Evolutionary conservation across 2,329 filamentous ascomycete genomes (phyloP), one percentile per base, ranked within the genome.

Genomic region (Balansia obtecta): DNA sequence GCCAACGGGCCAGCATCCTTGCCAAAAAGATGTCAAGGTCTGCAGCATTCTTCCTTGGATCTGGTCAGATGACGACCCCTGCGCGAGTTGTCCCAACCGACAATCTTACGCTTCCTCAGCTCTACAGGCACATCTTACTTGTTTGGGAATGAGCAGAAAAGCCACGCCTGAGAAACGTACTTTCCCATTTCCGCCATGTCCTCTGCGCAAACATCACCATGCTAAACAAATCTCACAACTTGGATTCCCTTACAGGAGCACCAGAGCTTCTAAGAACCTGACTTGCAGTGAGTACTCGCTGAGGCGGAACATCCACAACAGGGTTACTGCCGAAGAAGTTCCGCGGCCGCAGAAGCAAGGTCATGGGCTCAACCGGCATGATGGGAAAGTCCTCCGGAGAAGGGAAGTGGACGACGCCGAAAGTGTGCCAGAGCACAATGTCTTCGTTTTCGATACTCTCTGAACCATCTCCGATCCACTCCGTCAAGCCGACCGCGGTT

Each of bases 391-490:
- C 90, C 63, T 96, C 90, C 0, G 89, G 88, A 0, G 86, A 73
- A 0, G 90, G 89, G 72, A 95, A 91, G 64, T 95, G 90, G 0
- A 85, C 91, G 37, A 95, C 74, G 37, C 90, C 90, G 61, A 95
- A 96, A 0, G 88, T 95, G 69, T 95, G 89, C 89, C 89, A 96
- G 15, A 95, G 77, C 1, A 96, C 89, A 32, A 95, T 71, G 63
- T 96, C 87, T 0, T 82, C 86, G 71, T 95, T 85, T 50, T 85
- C 86, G 57, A 95, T 82, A 27, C 72, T 77, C 51, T 77, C 80
- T 44, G 70, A 70, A 12, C 85, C 82, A 53, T 88, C 79, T 22
- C 80, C 80, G 57, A 93, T 84, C 88, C 87, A 91, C 57, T 82
- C 75, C 0, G 85, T 83, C 2, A 94, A 71, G 33, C 88, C 88